Base-by-base conservation (phyloP, 1,139 yeast genomes). In the Suhomyces coccinellae region DNA sequence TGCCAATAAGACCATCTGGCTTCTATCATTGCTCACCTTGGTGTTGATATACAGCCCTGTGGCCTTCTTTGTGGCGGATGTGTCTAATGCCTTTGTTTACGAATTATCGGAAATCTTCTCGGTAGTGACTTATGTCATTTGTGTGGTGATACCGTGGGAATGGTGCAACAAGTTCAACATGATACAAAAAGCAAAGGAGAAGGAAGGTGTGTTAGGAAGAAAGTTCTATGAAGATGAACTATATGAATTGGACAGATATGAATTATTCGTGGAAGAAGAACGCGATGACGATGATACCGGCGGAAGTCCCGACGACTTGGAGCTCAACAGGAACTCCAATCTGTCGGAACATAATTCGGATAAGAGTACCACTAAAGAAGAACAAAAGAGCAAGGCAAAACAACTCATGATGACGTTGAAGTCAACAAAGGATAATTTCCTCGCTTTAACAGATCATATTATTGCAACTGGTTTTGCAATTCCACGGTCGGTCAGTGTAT, bases 91-190 rank as follows among this genome's bases (percentile, higher is more conserved):
- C 3, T 85, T 88, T 80, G 80, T 86, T 12, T 80, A 79, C 50
- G 85, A 83, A 51, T 74, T 88, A 55, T 82, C 90, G 11, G 91
- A 86, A 54, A 70, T 87, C 36, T 83, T 86, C 58, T 82, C 85
- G 35, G 81, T 88, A 32, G 83, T 85, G 1, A 77, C 85, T 8
- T 86, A 84, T 59, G 82, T 86, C n/a, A 73, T 85, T 26, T 78
- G 88, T 42, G 87, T 87, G 37, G 86, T 87, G 6, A 75, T 86
- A 14, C 89, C 88, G 0, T 88, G 96, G 95, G 95, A 85, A 63
- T 88, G 96, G 95, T 79, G 88, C 50, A 89, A 87, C 58, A 75
- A 87, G 50, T 77, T 85, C 43, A 78, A 79, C 48, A 67, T 75
- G 12, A 66, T 83, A 26, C 85, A 84, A 67, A 79, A 79, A 53